These are phyloP conservation scores for Mycosarcoma maydis DNA, from an alignment of 1,284 basidiomycete genomes.

Conservation along the genomic window DNA sequence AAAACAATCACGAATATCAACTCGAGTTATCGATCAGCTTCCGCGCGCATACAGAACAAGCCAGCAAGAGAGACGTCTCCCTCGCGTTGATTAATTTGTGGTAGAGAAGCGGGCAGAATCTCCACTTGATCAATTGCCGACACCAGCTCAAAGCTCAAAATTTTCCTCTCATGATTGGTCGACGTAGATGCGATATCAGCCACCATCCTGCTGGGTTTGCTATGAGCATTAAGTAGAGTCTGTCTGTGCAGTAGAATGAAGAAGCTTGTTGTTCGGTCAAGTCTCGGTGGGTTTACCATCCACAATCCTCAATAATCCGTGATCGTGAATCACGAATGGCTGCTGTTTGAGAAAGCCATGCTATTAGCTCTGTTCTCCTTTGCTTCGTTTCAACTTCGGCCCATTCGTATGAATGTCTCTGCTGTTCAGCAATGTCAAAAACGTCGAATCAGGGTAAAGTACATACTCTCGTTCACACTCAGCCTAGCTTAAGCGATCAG, in stretches of 20 bases:
- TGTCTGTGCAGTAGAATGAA: too few relatives aligned
- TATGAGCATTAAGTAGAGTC: background rate
- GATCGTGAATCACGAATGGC: too few relatives aligned
- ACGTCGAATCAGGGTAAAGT: too few relatives aligned
- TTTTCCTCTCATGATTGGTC: slow-evolving; percentile 24
- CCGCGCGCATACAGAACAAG: slow-evolving; percentile 2
- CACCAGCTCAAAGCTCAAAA: slow-evolving; percentile 10
- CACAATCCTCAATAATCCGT: too few relatives aligned
- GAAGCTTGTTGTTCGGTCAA: slow-evolving; percentile 3
- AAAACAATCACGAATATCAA: too few relatives aligned
- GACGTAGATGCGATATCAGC: slow-evolving; percentile 9
- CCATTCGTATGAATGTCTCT: too few relatives aligned
- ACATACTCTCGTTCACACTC: too few relatives aligned
- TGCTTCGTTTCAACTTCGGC: too few relatives aligned
- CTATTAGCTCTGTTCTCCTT: slow-evolving; percentile 12
- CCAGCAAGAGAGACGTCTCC: slow-evolving; percentile 2
- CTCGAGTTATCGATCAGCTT: slow-evolving; percentile 36
- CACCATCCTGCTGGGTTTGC: slow-evolving; percentile 4
- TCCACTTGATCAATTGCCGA: slow-evolving; percentile 1
- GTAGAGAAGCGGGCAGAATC: too few relatives aligned
- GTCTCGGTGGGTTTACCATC: slow-evolving; percentile 10
- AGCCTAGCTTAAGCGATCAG: too few relatives aligned
- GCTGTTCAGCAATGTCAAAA: too few relatives aligned
- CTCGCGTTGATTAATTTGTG: too few relatives aligned
- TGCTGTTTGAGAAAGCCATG: background rate